phyloP scores from a whole-genome alignment of 2,329 filamentous ascomycete species.

The Metarhizium guizhouense region DNA sequence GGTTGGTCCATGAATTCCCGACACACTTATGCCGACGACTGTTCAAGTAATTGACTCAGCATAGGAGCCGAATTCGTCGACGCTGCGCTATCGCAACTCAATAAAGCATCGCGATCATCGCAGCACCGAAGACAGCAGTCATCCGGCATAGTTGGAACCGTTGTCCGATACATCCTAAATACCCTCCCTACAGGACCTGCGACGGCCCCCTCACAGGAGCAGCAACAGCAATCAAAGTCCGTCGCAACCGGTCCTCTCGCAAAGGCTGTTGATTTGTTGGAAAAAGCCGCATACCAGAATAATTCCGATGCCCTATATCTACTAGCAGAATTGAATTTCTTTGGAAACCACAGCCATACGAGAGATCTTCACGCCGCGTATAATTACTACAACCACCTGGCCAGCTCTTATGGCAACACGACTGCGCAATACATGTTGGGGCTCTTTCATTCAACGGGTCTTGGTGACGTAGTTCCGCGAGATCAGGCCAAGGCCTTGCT shows the following conservation, averaged over 20 bases:
- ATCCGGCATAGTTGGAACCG: constrained; percentile 32
- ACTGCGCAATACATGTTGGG: constrained; percentile 95
- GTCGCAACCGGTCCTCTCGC: constrained; percentile 33
- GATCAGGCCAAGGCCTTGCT: constrained; percentile 88
- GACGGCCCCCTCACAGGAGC: constrained; percentile 33
- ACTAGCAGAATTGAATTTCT: constrained; percentile 91
- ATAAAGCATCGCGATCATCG: constrained; percentile 36
- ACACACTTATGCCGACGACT: background rate
- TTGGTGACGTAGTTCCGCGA: constrained; percentile 69
- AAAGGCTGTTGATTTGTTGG: constrained; percentile 42
- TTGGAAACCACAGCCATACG: constrained; percentile 86
- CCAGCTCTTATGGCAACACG: constrained; percentile 69
- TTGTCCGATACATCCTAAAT: constrained; percentile 36
- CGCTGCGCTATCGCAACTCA: constrained; percentile 39
- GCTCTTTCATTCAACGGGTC: constrained; percentile 88
- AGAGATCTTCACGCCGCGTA: constrained; percentile 74
- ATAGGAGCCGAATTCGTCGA: constrained; percentile 45
- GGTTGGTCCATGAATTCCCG: constrained; percentile 20
- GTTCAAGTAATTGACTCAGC: background rate
- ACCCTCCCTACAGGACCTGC: constrained; percentile 41
- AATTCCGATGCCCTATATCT: constrained; percentile 82
- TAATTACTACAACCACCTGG: constrained; percentile 69
- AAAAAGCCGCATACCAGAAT: constrained; percentile 43
- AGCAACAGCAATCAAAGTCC: constrained; percentile 16
- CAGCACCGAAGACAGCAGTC: constrained; percentile 35